Evolutionary conservation across 1,284 basidiomycete genomes (phyloP).

Genomic region (Xanthoconium separans): DNA sequence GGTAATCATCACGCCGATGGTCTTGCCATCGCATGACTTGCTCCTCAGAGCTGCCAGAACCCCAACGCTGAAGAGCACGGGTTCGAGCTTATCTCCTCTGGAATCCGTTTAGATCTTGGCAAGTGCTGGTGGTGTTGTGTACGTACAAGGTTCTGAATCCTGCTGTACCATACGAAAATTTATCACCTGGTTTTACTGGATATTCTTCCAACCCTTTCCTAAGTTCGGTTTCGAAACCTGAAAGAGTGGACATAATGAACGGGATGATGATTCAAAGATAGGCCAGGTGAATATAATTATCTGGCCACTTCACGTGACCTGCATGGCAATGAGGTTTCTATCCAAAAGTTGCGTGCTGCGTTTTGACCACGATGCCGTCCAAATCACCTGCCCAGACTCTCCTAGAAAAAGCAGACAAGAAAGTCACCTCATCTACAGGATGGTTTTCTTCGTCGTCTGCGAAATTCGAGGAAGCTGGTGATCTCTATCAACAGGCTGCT

Average conservation of each 20-base stretch:
- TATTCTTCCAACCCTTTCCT: conserved; percentile 54
- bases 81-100: conserved; percentile 84
- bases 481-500: conserved; percentile 92
- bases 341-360: background rate
- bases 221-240: conserved; percentile 33
- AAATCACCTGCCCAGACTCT: conserved; percentile 55
- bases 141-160: conserved; percentile 91
- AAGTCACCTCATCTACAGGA: conserved; percentile 75
- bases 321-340: background rate
- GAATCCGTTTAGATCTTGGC: conserved; percentile 16
- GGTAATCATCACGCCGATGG: conserved; percentile 98
- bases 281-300: background rate
- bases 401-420: conserved; percentile 90
- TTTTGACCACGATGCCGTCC: conserved; percentile 42
- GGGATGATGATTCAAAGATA: background rate
- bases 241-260: conserved; percentile 43
- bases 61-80: conserved; percentile 91
- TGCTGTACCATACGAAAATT: conserved; percentile 91
- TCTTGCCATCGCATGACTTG: conserved; percentile 86
- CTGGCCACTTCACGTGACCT: conserved; percentile 22
- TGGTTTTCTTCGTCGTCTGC: conserved; percentile 84
- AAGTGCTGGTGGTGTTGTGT: conserved; percentile 1
- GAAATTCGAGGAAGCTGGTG: conserved; percentile 92
- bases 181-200: conserved; percentile 59
- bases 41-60: conserved; percentile 89